Evolutionary conservation across 148 eudicot genomes (phyloP).

Genomic region (Fallopia convolvulus): DNA sequence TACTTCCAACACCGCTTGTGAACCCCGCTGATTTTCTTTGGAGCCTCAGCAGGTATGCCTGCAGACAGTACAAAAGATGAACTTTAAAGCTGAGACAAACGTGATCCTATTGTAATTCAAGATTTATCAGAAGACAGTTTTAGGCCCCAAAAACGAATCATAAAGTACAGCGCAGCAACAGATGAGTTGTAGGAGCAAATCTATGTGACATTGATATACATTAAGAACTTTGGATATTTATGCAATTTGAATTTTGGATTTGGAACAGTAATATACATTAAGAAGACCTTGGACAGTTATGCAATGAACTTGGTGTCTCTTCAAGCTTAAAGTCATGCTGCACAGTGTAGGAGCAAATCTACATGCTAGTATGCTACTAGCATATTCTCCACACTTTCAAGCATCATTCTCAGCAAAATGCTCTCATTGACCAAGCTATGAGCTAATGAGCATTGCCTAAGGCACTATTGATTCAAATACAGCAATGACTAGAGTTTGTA

Average conservation of each 20-base stretch:
- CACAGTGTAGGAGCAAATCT: too few relatives aligned
- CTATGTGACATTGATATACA: background rate
- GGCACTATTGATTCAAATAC: background rate
- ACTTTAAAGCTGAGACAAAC: background rate
- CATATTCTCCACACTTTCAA: too few relatives aligned
- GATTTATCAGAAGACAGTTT: background rate
- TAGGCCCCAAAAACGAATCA: too few relatives aligned
- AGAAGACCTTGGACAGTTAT: background rate
- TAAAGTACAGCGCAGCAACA: too few relatives aligned
- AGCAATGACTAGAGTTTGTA: background rate
- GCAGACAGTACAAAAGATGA: constrained; percentile 7
- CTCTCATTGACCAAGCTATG: background rate
- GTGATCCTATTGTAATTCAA: background rate
- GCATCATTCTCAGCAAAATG: too few relatives aligned
- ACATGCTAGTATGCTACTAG: too few relatives aligned
- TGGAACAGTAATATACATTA: background rate
- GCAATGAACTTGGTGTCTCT: background rate
- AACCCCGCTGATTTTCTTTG: constrained; percentile 92
- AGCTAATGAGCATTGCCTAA: background rate
- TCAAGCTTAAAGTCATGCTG: background rate
- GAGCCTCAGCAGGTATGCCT: constrained; percentile 65
- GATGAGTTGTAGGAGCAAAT: too few relatives aligned
- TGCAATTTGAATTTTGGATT: too few relatives aligned
- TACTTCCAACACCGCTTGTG: constrained; percentile 96
- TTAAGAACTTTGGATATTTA: too few relatives aligned